phyloP scores from a whole-genome alignment of 2,329 filamentous ascomycete genomes.

The Penicillium sp. region DNA sequence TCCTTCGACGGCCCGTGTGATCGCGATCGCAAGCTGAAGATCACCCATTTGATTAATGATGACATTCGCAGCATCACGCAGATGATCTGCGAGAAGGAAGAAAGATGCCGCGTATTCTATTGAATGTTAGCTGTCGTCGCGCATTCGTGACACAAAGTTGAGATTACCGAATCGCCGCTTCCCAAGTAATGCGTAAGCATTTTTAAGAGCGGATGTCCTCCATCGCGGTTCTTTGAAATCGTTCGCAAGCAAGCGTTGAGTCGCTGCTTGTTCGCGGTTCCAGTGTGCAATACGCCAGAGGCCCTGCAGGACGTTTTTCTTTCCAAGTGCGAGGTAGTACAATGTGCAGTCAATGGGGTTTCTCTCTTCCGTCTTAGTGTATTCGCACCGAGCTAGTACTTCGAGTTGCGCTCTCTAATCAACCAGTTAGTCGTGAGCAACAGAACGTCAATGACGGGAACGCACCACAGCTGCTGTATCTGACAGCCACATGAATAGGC shows the following conservation, averaged over 20 bases:
- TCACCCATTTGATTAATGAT: conserved; percentile 85
- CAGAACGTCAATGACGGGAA: conserved; percentile 4
- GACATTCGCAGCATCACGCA: conserved; percentile 80
- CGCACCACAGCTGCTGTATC: conserved; percentile 72
- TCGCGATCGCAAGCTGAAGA: conserved; percentile 81
- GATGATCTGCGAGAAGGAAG: conserved; percentile 81
- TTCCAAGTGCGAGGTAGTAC: conserved; percentile 84
- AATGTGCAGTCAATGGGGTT: conserved; percentile 88
- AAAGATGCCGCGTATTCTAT: conserved; percentile 93
- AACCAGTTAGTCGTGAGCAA: not conserved
- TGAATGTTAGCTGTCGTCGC: conserved; percentile 5
- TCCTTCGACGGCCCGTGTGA: conserved; percentile 83
- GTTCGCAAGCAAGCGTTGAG: conserved; percentile 75
- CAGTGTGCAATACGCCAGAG: conserved; percentile 93
- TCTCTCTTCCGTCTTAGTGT: conserved; percentile 79
- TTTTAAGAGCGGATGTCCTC: conserved; percentile 87
- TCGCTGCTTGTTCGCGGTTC: conserved; percentile 79
- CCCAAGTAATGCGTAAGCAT: conserved; percentile 90
- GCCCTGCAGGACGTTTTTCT: conserved; percentile 85
- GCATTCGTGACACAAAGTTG: not conserved
- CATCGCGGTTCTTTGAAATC: conserved; percentile 85
- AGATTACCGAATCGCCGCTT: conserved; percentile 73
- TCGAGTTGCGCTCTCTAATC: conserved; percentile 73
- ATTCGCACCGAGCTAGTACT: conserved; percentile 85
- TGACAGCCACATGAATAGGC: conserved; percentile 91